Percentiles rank a stretch among this genome's conserved stretches.
Conservation (phyloP, 352 stramenopile genomes). For the Phytophthora gonapodyides region DNA sequence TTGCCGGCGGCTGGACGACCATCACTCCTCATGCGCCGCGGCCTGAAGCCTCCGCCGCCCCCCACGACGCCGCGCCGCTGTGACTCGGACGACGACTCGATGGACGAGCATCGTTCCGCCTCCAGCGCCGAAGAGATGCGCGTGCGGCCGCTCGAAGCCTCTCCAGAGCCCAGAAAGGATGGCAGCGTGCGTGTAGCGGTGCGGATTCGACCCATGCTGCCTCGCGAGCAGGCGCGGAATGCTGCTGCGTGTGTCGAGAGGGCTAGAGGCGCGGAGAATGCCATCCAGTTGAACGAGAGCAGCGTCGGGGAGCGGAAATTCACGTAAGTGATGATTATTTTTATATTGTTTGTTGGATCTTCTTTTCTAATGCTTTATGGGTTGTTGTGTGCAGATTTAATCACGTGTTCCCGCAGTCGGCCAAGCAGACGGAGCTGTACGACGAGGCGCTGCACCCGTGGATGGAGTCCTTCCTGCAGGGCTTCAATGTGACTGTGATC, state of each 20-base stretch:
- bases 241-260: conserved; percentile 52
- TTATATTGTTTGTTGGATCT: conserved; percentile 1
- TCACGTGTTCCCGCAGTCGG: conserved; percentile 70
- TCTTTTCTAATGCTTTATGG: conserved; percentile 3
- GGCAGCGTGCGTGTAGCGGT: conserved; percentile 78
- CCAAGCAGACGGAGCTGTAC: conserved; percentile 73
- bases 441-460: conserved; percentile 73
- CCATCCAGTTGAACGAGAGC: conserved; percentile 40
- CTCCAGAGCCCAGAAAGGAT: conserved; percentile 45
- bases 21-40: conserved; percentile 26
- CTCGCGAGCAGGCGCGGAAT: conserved; percentile 69
- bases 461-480: conserved; percentile 84
- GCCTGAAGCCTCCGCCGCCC: conserved; percentile 15
- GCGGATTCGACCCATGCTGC: conserved; percentile 77
- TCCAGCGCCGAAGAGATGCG: conserved; percentile 24
- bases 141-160: conserved; percentile 21
- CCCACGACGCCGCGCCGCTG: neutral
- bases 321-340: conserved; percentile 46
- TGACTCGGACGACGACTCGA: conserved; percentile 31
- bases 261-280: conserved; percentile 33
- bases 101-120: conserved; percentile 15
- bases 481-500: conserved; percentile 90
- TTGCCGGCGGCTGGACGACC: conserved; percentile 5
- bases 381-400: conserved; percentile 57
- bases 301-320: conserved; percentile 53